These are phyloP conservation scores for Paraglomus brasilianum DNA, from an alignment of 192 early-diverging fungal genomes.

Conservation along the genomic window DNA sequence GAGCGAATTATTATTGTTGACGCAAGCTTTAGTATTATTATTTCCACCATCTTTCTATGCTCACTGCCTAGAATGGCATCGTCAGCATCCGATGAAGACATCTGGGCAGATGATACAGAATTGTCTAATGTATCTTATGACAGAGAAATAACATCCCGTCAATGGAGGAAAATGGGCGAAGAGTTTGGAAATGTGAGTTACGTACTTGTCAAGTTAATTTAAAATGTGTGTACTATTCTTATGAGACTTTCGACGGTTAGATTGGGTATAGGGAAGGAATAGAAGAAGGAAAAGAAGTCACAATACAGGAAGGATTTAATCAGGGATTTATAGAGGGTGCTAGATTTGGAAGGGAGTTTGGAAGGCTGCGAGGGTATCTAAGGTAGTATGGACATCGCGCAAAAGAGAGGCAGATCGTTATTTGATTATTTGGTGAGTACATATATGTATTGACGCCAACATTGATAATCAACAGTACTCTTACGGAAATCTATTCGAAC, in stretches of 20 bases:
- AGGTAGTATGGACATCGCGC: conserved; percentile 35
- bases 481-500: neutral
- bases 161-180: conserved; percentile 57
- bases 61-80: no score
- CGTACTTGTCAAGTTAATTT: neutral
- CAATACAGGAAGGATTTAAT: conserved; percentile 58
- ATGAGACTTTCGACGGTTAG: conserved; percentile 30
- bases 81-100: conserved; percentile 36
- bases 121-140: conserved; percentile 45
- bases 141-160: conserved; percentile 45
- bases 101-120: conserved; percentile 46
- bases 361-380: conserved; percentile 47
- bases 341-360: conserved; percentile 43
- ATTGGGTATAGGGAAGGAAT: conserved; percentile 62
- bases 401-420: no score
- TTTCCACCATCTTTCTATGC: no score
- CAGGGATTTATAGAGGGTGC: conserved; percentile 51
- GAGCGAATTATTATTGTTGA: no score
- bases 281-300: conserved; percentile 52
- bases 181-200: conserved; percentile 53
- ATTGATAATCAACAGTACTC: neutral
- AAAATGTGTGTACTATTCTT: neutral
- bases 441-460: neutral
- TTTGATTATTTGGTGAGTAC: no score
- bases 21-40: no score